Evolutionary conservation across 306 rosid genomes (phyloP).

Genomic region (Lathyrus aphaca): DNA sequence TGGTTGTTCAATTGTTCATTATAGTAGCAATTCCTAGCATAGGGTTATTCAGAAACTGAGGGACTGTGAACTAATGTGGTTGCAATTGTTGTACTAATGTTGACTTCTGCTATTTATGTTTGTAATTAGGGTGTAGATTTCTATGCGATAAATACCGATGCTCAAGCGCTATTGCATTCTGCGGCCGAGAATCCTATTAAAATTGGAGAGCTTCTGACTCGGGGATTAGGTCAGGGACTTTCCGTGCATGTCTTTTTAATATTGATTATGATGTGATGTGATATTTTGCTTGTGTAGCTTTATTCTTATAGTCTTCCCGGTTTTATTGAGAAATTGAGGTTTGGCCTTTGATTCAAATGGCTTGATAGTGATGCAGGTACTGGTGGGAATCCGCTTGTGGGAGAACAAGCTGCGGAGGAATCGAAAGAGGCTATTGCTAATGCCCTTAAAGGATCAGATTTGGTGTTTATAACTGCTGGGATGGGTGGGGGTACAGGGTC

Average conservation of each 20-base stretch:
- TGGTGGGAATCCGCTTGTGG: constrained; percentile 96
- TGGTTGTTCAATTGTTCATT: constrained; percentile 20
- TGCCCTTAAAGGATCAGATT: constrained; percentile 94
- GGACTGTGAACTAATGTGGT: neutral
- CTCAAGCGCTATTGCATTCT: constrained; percentile 90
- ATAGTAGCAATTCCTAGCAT: neutral
- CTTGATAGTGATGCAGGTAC: constrained; percentile 83
- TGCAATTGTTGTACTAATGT: constrained; percentile 31
- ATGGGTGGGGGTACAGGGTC: constrained; percentile 99
- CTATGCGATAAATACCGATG: constrained; percentile 97
- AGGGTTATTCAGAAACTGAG: neutral
- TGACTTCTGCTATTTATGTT: constrained; percentile 42
- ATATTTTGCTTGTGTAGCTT: neutral
- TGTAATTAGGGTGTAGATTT: constrained; percentile 82
- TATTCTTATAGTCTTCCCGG: neutral
- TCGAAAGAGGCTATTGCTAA: constrained; percentile 84
- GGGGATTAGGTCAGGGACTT: constrained; percentile 88
- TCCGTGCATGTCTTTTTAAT: constrained; percentile 6
- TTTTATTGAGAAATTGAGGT: constrained; percentile 27
- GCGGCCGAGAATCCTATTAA: constrained; percentile 85
- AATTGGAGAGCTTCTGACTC: constrained; percentile 97
- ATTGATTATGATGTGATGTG: too few species aligned
- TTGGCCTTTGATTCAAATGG: constrained; percentile 41
- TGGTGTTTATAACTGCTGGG: constrained; percentile 96
- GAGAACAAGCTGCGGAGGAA: constrained; percentile 99